phyloP scores from a whole-genome alignment of 495 filamentous ascomycete genomes.

The Penicillium herquei region DNA sequence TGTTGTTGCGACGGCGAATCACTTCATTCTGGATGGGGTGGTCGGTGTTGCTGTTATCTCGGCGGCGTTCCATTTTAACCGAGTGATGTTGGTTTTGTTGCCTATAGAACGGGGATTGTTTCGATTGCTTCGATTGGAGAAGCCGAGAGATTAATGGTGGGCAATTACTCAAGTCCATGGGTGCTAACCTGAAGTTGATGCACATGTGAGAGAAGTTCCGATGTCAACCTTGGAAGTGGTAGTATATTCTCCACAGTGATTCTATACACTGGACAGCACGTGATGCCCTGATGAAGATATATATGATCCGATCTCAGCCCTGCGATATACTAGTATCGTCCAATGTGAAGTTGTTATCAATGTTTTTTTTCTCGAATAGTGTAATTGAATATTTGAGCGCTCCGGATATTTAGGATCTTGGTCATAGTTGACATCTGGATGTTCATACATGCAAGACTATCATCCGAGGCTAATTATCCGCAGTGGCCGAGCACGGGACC shows the following conservation, averaged over 20 bases:
- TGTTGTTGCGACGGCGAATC: conserved; percentile 65
- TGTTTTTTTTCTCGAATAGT: no score
- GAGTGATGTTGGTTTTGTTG: conserved; percentile 49
- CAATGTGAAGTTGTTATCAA: no score
- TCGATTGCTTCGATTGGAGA: conserved; percentile 52
- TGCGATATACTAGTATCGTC: no score
- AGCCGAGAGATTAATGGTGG: conserved; percentile 31
- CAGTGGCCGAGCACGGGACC: not conserved
- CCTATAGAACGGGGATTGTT: conserved; percentile 53
- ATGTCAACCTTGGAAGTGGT: no score
- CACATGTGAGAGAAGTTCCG: no score
- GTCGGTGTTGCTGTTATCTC: conserved; percentile 48
- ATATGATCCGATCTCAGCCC: no score
- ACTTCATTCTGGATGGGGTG: conserved; percentile 60
- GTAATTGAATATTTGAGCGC: no score
- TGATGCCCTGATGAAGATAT: no score
- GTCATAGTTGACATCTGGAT: no score
- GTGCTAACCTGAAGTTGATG: not conserved
- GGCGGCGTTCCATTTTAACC: conserved; percentile 49
- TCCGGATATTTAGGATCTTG: no score
- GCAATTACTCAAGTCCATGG: not conserved
- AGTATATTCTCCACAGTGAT: not conserved
- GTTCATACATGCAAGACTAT: not conserved
- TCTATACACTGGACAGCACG: no score
- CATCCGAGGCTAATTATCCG: not conserved